Base-by-base conservation (phyloP, 495 filamentous ascomycete genomes). In the Geopyxis carbonaria region DNA sequence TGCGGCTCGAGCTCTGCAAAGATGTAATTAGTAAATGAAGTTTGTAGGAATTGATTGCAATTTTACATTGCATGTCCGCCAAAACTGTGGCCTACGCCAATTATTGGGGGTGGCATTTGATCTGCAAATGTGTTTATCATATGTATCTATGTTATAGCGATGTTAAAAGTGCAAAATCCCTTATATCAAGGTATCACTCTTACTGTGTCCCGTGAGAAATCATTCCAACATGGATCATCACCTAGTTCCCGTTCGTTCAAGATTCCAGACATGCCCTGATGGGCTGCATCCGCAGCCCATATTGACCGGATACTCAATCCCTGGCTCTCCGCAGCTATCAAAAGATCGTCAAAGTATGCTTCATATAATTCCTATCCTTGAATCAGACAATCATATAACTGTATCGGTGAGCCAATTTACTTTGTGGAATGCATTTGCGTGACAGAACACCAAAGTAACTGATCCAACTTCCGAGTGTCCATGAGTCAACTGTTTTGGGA, bases 361-460 rank as follows among this genome's bases (percentile, higher is more conserved):
- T 92, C 85, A 56, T 91, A 93, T 13, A 92, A 64, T 61, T 83
- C 86, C 75, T 83, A 43, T 1, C n/a, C 31, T 7, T 5, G 14
- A 5, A 16, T 33, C 19, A 33, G 14, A 13, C 7, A 16, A 16
- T 5, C 11, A 14, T 6, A 16, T 6, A 16, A 14, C 11, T 10
- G 31, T 10, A 33, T 5, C 7, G 6, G 31, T 33, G 14, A 33
- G 22, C 20, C 4, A 18, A 28, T 40, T 10, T 19, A 77, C 77
- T 64, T 93, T 93, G n/a, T 78, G 76, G 48, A 92, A 87, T 34
- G 78, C 83, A 61, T 87, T 91, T 8, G 81, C 86, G 58, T 87
- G 80, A 8, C 80, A 74, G 14, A 67, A 81, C 40, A 93, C 69
- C 48, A 93, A 78, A 22, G 82, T 92, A 5, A 91, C 59, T 59